A percentile compares a stretch with the other conserved stretches of the same genome.
These are phyloP conservation scores for Dactylella cylindrospora DNA, from an alignment of 2,329 filamentous ascomycete species.

Conservation along the genomic window DNA sequence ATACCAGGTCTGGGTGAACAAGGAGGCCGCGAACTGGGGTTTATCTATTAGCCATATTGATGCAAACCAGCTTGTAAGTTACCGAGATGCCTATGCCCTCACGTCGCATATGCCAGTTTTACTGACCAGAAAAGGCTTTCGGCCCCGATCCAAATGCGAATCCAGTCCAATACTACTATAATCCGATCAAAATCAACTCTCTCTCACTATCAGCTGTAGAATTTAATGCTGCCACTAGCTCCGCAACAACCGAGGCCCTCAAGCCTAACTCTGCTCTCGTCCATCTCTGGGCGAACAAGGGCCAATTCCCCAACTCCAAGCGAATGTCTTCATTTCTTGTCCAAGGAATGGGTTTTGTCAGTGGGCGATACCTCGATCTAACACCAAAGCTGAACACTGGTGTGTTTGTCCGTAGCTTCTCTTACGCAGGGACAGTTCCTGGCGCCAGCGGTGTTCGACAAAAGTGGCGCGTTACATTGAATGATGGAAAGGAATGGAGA, in stretches of 20 bases:
- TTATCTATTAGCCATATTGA: slow-evolving; percentile 76
- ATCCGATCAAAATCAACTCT: slow-evolving; percentile 78
- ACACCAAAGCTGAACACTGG: slow-evolving; percentile 73
- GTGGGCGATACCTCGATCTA: slow-evolving; percentile 69
- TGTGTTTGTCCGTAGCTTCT: slow-evolving; percentile 70
- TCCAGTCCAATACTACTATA: slow-evolving; percentile 72
- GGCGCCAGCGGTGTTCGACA: slow-evolving; percentile 53
- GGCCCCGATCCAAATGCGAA: slow-evolving; percentile 62
- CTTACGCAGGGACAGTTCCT: slow-evolving; percentile 55
- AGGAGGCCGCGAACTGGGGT: slow-evolving; percentile 71
- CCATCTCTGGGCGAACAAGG: slow-evolving; percentile 62
- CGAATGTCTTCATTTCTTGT: slow-evolving; percentile 75
- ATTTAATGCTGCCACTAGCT: slow-evolving; percentile 62
- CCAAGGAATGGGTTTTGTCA: slow-evolving; percentile 87
- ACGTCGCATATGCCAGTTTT: not conserved
- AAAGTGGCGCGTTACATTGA: slow-evolving; percentile 74
- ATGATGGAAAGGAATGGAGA: slow-evolving; percentile 75
- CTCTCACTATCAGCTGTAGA: slow-evolving; percentile 77
- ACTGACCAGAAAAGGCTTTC: slow-evolving; percentile 52
- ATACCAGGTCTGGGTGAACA: slow-evolving; percentile 69
- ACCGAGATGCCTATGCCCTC: too few relatives aligned
- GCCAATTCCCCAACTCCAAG: slow-evolving; percentile 57
- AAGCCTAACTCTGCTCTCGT: slow-evolving; percentile 67
- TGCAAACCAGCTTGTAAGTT: slow-evolving; percentile 61
- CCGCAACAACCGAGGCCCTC: slow-evolving; percentile 58